Evolutionary conservation across 1,284 basidiomycete species (phyloP).

Genomic region (Pseudozyma hubeiensis): DNA sequence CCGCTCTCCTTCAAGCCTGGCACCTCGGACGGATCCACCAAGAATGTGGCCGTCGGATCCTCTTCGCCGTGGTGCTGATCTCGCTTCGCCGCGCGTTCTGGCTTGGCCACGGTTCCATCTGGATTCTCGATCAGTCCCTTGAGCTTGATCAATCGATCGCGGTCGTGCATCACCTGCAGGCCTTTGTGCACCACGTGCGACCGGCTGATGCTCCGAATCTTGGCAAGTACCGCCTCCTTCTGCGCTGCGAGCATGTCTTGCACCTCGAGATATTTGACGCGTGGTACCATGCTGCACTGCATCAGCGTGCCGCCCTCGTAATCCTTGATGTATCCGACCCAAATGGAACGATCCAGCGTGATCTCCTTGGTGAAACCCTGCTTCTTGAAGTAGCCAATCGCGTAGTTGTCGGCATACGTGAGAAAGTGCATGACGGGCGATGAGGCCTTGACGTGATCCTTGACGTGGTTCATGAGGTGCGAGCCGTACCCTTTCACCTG

Average conservation of each 20-base stretch:
- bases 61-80: slow-evolving; percentile 39
- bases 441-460: slow-evolving; percentile 87
- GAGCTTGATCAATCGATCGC: slow-evolving; percentile 60
- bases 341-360: slow-evolving; percentile 85
- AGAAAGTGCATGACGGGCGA: slow-evolving; percentile 90
- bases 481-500: slow-evolving; percentile 99
- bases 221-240: slow-evolving; percentile 78
- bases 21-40: slow-evolving; percentile 60
- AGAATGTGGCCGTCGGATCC: slow-evolving; percentile 48
- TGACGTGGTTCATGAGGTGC: slow-evolving; percentile 99
- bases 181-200: slow-evolving; percentile 89
- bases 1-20: slow-evolving; percentile 77
- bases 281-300: slow-evolving; percentile 92
- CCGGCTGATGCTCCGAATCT: slow-evolving; percentile 87
- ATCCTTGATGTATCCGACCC: slow-evolving; percentile 99
- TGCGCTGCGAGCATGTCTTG: slow-evolving; percentile 82
- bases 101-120: slow-evolving; percentile 48
- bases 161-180: slow-evolving; percentile 80
- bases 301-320: slow-evolving; percentile 99
- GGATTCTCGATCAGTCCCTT: slow-evolving; percentile 52
- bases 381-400: slow-evolving; percentile 98
- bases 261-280: slow-evolving; percentile 89
- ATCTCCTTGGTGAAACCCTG: slow-evolving; percentile 96
- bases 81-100: slow-evolving; percentile 47
- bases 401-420: slow-evolving; percentile 99